Conservation (phyloP, 2,329 filamentous ascomycete genomes). For the Thermochaetoides dissita region DNA sequence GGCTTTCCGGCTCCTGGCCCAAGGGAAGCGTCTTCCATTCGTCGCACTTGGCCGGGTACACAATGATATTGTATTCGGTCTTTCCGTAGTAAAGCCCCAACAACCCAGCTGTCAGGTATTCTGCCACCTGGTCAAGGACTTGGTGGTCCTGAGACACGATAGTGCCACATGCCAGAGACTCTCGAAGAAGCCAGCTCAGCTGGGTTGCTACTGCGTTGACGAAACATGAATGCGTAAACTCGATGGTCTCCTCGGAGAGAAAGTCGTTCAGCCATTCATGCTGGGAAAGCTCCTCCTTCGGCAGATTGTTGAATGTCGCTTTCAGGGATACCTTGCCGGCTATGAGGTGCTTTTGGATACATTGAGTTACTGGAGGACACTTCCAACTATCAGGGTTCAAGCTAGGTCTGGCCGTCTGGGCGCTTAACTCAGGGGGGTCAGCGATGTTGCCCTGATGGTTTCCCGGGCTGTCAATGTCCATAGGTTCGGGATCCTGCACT, state of each 20-base stretch:
- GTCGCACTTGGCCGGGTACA: conserved; percentile 25
- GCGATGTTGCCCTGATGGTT: too few species aligned
- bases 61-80: conserved; percentile 23
- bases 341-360: conserved; percentile 13
- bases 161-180: conserved; percentile 16
- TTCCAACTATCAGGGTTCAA: not conserved
- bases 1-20: conserved; percentile 8
- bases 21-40: conserved; percentile 19
- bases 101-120: conserved; percentile 22
- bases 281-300: conserved; percentile 5
- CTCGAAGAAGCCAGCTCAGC: conserved; percentile 6
- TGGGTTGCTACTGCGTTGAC: conserved; percentile 13
- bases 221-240: conserved; percentile 18
- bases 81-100: conserved; percentile 23
- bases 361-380: conserved; percentile 5
- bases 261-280: conserved; percentile 16
- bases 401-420: not conserved
- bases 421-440: too few species aligned
- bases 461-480: conserved; percentile 10
- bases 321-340: conserved; percentile 12
- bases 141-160: conserved; percentile 9
- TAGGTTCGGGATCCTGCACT: conserved; percentile 13
- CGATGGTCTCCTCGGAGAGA: conserved; percentile 14
- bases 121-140: conserved; percentile 18
- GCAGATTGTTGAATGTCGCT: conserved; percentile 17